Percentiles rank a stretch among this genome's conserved stretches.
Conservation (phyloP, 2,329 filamentous ascomycete genomes). For the Fusarium buxicola region DNA sequence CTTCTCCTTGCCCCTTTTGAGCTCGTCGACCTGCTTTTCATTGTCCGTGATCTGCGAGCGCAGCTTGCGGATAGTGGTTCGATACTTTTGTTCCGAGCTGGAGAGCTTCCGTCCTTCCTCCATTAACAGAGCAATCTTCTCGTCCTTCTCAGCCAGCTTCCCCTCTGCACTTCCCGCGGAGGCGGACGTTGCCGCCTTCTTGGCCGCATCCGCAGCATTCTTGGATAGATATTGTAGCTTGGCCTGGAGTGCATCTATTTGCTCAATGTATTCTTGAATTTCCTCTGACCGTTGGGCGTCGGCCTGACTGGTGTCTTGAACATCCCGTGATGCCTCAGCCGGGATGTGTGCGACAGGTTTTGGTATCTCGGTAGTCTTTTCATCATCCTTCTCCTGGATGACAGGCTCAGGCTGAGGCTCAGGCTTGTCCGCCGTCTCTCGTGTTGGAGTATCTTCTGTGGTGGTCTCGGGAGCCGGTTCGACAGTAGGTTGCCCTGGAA, state of each 20-base stretch:
- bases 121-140: constrained; percentile 88
- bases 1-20: constrained; percentile 70
- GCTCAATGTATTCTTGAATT: constrained; percentile 83
- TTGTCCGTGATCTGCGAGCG: constrained; percentile 72
- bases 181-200: constrained; percentile 72
- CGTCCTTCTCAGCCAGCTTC: constrained; percentile 88
- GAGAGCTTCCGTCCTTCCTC: constrained; percentile 92
- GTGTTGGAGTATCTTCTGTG: constrained; percentile 1
- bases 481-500: constrained; percentile 14
- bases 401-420: constrained; percentile 5
- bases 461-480: constrained; percentile 14
- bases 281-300: constrained; percentile 76
- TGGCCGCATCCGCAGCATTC: constrained; percentile 81
- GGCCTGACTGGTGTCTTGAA: constrained; percentile 42
- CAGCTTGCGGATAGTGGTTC: constrained; percentile 85
- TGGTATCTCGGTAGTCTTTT: constrained; percentile 7
- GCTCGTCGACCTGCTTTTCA: constrained; percentile 72
- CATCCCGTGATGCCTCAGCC: constrained; percentile 7
- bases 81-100: constrained; percentile 85
- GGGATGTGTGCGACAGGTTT: background rate
- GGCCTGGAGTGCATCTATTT: constrained; percentile 90
- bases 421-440: constrained; percentile 3
- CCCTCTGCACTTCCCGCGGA: constrained; percentile 76
- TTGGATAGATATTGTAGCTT: constrained; percentile 91
- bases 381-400: background rate